These are phyloP conservation scores for Pythium grandisporangium DNA, from an alignment of 352 stramenopile genomes.

Conservation along the genomic window DNA sequence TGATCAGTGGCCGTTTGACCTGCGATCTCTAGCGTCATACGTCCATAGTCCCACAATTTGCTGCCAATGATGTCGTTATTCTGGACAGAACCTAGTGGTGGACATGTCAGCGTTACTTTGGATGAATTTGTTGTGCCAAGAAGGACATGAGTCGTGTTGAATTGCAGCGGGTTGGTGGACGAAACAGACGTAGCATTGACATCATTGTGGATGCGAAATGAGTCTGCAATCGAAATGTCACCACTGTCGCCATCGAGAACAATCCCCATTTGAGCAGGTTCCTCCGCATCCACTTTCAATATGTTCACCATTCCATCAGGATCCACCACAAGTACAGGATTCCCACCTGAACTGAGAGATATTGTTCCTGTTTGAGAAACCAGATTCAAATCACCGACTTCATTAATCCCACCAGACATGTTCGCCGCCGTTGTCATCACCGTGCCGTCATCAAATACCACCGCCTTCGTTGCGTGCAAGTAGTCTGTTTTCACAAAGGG, in stretches of 20 bases:
- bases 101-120: conserved; percentile 8
- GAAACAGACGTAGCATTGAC: conserved; percentile 35
- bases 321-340: conserved; percentile 46
- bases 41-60: conserved; percentile 6
- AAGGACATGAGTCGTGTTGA: conserved; percentile 31
- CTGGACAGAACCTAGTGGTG: not conserved
- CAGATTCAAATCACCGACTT: conserved; percentile 66
- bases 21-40: conserved; percentile 32
- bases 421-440: conserved; percentile 77
- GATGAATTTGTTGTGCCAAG: conserved; percentile 10
- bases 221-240: conserved; percentile 24
- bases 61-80: not conserved
- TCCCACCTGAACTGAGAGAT: conserved; percentile 47
- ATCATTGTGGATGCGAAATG: conserved; percentile 30
- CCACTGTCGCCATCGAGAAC: conserved; percentile 28
- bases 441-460: conserved; percentile 69
- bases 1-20: conserved; percentile 42
- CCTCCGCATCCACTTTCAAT: conserved; percentile 31
- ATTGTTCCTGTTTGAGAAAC: conserved; percentile 60
- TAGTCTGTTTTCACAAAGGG: conserved; percentile 58
- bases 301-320: conserved; percentile 38
- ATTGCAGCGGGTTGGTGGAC: conserved; percentile 19
- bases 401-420: conserved; percentile 64
- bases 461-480: conserved; percentile 40
- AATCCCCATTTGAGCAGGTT: conserved; percentile 34